These are phyloP conservation scores for Botrytis elliptica DNA, from an alignment of 2,329 filamentous ascomycete species.

Conservation along the genomic window DNA sequence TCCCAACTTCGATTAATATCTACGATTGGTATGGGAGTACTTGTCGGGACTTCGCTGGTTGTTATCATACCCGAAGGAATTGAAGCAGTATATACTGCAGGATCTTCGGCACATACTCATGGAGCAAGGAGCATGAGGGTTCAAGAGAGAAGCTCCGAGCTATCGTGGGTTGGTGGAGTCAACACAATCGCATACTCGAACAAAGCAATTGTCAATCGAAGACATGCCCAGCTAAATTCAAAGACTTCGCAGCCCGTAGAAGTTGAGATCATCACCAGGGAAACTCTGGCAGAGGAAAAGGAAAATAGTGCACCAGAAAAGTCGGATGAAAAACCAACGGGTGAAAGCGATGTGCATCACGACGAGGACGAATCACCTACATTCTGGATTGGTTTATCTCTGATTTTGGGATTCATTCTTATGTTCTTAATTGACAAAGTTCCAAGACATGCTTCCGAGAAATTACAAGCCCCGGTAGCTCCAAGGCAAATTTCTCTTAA, in stretches of 20 bases:
- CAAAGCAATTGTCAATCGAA: conserved; percentile 8
- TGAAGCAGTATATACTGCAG: conserved; percentile 74
- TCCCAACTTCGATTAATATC: conserved; percentile 87
- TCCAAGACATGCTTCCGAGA: conserved; percentile 68
- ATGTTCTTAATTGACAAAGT: conserved; percentile 96
- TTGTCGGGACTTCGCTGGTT: conserved; percentile 92
- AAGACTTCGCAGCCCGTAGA: not conserved
- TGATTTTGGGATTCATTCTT: conserved; percentile 85
- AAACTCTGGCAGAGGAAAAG: conserved; percentile 5
- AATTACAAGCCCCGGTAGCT: conserved; percentile 61
- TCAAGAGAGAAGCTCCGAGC: conserved; percentile 23
- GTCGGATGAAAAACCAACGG: conserved; percentile 14
- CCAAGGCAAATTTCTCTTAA: conserved; percentile 87
- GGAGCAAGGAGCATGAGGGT: conserved; percentile 24
- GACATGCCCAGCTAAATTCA: not conserved
- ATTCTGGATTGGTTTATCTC: conserved; percentile 80
- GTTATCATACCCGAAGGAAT: conserved; percentile 98
- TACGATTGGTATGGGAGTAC: conserved; percentile 86
- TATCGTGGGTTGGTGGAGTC: conserved; percentile 29
- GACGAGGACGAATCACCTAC: conserved; percentile 53
- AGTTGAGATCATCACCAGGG: conserved; percentile 5
- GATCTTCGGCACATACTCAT: conserved; percentile 38
- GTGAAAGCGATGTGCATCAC: conserved; percentile 33
- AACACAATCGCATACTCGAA: conserved; percentile 27
- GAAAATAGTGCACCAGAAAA: conserved; percentile 16